Conservation (phyloP, 1,284 basidiomycete species). For the Inonotus hispidus region DNA sequence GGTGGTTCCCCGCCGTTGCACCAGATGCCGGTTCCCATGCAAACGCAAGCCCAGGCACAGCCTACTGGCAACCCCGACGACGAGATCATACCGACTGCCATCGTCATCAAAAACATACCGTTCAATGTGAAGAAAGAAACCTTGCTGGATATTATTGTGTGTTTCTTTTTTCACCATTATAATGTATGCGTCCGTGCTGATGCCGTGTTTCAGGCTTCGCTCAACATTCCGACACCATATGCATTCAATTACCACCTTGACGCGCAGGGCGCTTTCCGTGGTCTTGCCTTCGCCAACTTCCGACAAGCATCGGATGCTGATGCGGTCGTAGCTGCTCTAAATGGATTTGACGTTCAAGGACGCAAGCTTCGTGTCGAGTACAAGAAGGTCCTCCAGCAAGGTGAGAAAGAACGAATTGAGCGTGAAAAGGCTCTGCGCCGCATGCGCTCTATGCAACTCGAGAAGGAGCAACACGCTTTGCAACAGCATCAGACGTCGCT, state of each 20-base stretch:
- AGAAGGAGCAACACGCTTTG: constrained; percentile 60
- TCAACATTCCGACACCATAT: constrained; percentile 96
- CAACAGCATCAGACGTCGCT: constrained; percentile 30
- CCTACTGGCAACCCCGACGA: constrained; percentile 51
- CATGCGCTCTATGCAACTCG: constrained; percentile 95
- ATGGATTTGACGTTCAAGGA: constrained; percentile 96
- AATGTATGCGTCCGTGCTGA: not conserved
- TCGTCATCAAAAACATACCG: constrained; percentile 99
- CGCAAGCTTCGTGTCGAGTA: constrained; percentile 98
- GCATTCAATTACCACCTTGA: constrained; percentile 99
- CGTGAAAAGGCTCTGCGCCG: constrained; percentile 97
- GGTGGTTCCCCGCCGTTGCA: constrained; percentile 65
- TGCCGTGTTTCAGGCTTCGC: constrained; percentile 62
- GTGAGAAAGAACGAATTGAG: constrained; percentile 99
- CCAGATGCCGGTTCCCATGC: constrained; percentile 46
- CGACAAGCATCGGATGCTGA: constrained; percentile 88
- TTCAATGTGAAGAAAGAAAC: constrained; percentile 97
- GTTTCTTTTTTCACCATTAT: constrained; percentile 30
- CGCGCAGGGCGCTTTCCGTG: constrained; percentile 92
- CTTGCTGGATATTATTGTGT: constrained; percentile 90
- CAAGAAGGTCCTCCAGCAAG: constrained; percentile 98
- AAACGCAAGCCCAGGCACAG: constrained; percentile 41
- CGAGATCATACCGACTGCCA: constrained; percentile 97
- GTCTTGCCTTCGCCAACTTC: constrained; percentile 98
- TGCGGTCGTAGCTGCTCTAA: constrained; percentile 91